Conservation (phyloP, 176 grass and related monocot species). For the Oryza meyeriana region DNA sequence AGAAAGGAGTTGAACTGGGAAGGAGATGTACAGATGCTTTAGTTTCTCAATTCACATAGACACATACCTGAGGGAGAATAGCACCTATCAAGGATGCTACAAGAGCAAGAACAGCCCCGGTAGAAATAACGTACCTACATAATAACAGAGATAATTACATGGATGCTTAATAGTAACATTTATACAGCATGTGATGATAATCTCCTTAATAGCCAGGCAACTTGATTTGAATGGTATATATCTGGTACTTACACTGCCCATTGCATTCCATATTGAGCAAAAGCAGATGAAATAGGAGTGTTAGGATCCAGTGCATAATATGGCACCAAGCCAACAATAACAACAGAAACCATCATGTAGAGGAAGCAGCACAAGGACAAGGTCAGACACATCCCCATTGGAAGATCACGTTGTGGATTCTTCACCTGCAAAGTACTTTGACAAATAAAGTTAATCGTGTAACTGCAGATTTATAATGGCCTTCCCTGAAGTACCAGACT, state of each 20-base stretch:
- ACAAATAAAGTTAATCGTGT: conserved; percentile 16
- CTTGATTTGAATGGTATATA: conserved; percentile 5
- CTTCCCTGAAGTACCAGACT: background rate
- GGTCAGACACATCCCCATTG: conserved; percentile 60
- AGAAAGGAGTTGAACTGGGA: background rate
- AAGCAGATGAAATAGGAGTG: conserved; percentile 83
- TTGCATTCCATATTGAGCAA: conserved; percentile 61
- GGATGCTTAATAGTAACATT: conserved; percentile 4
- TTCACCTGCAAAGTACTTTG: conserved; percentile 67
- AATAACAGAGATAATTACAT: conserved; percentile 20
- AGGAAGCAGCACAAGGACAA: conserved; percentile 74
- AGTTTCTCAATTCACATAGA: background rate
- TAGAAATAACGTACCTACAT: conserved; percentile 74
- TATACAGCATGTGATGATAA: background rate
- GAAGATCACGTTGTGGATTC: conserved; percentile 88
- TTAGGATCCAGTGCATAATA: conserved; percentile 74
- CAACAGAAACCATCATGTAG: conserved; percentile 88
- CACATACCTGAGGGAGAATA: conserved; percentile 84
- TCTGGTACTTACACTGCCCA: conserved; percentile 72
- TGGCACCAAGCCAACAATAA: conserved; percentile 81
- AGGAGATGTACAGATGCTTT: background rate
- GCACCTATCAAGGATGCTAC: conserved; percentile 71
- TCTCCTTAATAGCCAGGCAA: background rate
- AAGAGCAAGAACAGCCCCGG: conserved; percentile 82
- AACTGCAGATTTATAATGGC: background rate